Conservation (phyloP, 495 filamentous ascomycete genomes). For the Viridothelium virens region DNA sequence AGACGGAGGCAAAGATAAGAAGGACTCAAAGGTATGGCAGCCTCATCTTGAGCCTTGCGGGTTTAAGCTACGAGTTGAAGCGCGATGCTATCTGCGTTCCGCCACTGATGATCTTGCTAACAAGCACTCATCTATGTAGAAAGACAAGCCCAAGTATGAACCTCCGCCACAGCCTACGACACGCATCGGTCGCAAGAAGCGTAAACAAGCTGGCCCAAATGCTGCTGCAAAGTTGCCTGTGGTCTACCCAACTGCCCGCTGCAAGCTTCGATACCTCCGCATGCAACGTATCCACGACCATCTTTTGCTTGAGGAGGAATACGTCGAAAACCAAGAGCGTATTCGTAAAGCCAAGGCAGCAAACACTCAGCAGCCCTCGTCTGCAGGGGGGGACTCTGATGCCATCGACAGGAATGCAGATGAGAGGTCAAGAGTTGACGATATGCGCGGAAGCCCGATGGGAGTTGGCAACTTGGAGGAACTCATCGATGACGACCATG, state of each 20-base stretch:
- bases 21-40: conserved; percentile 80
- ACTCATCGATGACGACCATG: conserved; percentile 99
- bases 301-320: conserved; percentile 92
- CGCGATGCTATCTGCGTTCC: conserved; percentile 6
- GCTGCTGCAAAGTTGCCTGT: conserved; percentile 89
- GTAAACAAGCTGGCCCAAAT: conserved; percentile 82
- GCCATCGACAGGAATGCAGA: conserved; percentile 79
- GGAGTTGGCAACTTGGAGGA: conserved; percentile 96
- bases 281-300: conserved; percentile 99
- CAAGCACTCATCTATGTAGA: conserved; percentile 46
- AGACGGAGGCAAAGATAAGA: conserved; percentile 72
- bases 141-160: conserved; percentile 99
- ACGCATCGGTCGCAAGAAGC: conserved; percentile 97
- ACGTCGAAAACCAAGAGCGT: conserved; percentile 96
- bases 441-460: conserved; percentile 98
- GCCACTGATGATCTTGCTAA: conserved; percentile 10
- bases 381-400: conserved; percentile 50
- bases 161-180: conserved; percentile 94
- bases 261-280: conserved; percentile 90
- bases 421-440: conserved; percentile 91
- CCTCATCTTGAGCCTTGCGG: background rate
- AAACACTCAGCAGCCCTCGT: conserved; percentile 53
- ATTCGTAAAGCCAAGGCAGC: conserved; percentile 80
- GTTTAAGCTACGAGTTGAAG: background rate
- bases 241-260: conserved; percentile 90